Evolutionary conservation across 805 yeast genomes (phyloP), one percentile per base, ranked within the genome.

Genomic region (Candida hispaniensis): DNA sequence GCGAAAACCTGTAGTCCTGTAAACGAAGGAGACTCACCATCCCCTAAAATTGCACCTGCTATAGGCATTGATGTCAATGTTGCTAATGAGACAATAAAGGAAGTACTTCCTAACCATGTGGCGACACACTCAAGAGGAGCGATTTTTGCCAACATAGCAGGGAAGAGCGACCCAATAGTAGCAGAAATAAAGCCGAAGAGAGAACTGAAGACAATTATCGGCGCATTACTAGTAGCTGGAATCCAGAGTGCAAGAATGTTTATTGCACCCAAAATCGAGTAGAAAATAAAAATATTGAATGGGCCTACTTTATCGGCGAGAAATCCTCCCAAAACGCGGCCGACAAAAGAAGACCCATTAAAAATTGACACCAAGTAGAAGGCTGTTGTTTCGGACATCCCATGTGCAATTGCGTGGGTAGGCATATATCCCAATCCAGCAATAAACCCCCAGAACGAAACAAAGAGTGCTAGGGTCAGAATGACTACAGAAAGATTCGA

Each of bases 261-360:
- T 5, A 32, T 32, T 3, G 28, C 36, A 13, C 36, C 23, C 11
- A 32, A 18, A 9, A 32, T 23, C 5, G 28, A 32, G 5, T 27
- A 23, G 11, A 14, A 12, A 3, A 28, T 28, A 13, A 23, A 28
- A 6, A 51, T 44, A 26, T 69, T 70, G 39, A 56, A 46, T 16
- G 73, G 54, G 3, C 78, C 78, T 20, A 58, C 34, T 12, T 41
- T 49, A 45, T 71, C 75, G 12, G 69, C 73, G 10, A 60, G 9
- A 22, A 56, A 43, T 2, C 75, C 75, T 29, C 72, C 60, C 7
- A 54, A 36, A 2, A 72, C 59, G 30, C 78, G 52, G 4, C 77
- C 77, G 22, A 69, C 47, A 1, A 63, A 48, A 39, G 72, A 53
- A 11, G 55, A 59, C 3, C 56, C 55, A 23, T 49, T 54, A 18